Percentiles rank a stretch among this genome's conserved stretches.
Conservation (phyloP, 1,284 basidiomycete species). For the Ceratobasidium sp. region DNA sequence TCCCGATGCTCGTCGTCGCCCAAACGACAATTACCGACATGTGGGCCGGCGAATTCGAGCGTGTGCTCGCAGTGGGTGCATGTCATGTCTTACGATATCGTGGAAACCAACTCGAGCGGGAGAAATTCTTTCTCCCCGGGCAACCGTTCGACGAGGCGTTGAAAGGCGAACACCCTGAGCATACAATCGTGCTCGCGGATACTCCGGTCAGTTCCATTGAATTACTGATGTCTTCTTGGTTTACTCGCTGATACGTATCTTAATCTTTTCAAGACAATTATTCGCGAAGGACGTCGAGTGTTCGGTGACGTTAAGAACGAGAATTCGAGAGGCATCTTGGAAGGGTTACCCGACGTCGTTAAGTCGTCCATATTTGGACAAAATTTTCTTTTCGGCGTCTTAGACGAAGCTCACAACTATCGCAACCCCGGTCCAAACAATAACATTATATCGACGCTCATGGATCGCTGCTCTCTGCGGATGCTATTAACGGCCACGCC, state of each 20-base stretch:
- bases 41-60: not conserved
- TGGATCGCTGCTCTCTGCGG: not conserved
- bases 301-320: too few relatives aligned
- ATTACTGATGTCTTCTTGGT: too few relatives aligned
- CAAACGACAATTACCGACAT: not conserved
- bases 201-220: conserved; percentile 6
- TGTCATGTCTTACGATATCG: not conserved
- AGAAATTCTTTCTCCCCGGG: not conserved
- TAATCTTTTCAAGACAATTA: too few relatives aligned
- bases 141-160: not conserved
- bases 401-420: conserved; percentile 7
- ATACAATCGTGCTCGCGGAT: conserved; percentile 13
- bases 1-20: not conserved
- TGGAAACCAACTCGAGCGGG: not conserved
- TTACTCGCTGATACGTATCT: too few relatives aligned
- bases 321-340: too few relatives aligned
- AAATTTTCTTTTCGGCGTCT: not conserved
- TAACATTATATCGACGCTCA: not conserved
- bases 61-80: not conserved
- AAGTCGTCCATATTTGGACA: not conserved
- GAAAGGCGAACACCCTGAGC: not conserved
- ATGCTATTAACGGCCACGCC: conserved; percentile 9
- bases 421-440: not conserved
- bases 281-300: too few relatives aligned
- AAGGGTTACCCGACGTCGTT: too few relatives aligned